phyloP scores from a whole-genome alignment of 2,329 filamentous ascomycete species.

The Colletotrichum filicis region DNA sequence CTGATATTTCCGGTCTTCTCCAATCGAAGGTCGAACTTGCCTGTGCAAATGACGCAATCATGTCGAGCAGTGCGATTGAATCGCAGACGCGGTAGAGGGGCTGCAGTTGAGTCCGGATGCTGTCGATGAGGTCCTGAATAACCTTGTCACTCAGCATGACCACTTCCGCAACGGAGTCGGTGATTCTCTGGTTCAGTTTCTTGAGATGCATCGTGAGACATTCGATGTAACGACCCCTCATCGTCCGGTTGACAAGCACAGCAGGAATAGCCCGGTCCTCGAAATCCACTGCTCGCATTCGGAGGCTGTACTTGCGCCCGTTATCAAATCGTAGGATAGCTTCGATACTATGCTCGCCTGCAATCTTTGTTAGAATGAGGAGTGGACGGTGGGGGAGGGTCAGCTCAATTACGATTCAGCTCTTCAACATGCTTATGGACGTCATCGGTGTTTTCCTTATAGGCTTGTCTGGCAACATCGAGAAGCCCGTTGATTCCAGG shows the following conservation, averaged over 20 bases:
- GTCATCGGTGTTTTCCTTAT: slow-evolving; percentile 88
- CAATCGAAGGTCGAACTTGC: slow-evolving; percentile 71
- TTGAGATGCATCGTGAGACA: slow-evolving; percentile 88
- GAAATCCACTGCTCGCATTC: slow-evolving; percentile 70
- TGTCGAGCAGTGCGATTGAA: slow-evolving; percentile 86
- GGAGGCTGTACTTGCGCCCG: slow-evolving; percentile 82
- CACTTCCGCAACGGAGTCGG: slow-evolving; percentile 85
- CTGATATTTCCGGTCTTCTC: slow-evolving; percentile 74
- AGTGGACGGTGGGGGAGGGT: neutral
- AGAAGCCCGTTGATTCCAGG: slow-evolving; percentile 86
- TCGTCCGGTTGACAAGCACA: slow-evolving; percentile 80
- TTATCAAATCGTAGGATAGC: slow-evolving; percentile 81
- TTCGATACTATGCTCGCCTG: slow-evolving; percentile 67
- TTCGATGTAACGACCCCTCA: slow-evolving; percentile 80
- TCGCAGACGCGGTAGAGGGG: slow-evolving; percentile 87
- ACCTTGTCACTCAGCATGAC: slow-evolving; percentile 83
- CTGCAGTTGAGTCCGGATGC: slow-evolving; percentile 78
- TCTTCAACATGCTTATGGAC: slow-evolving; percentile 76
- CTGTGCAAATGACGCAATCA: slow-evolving; percentile 82
- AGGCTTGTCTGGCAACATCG: slow-evolving; percentile 88
- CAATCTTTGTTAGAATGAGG: neutral
- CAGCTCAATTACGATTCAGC: slow-evolving; percentile 65
- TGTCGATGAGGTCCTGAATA: slow-evolving; percentile 76
- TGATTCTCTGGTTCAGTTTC: slow-evolving; percentile 82
- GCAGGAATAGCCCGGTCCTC: slow-evolving; percentile 70